Percentiles rank a stretch among this genome's conserved stretches.
Conservation (phyloP, 371 early-diverging fungal genomes). For the Mortierella sp. region DNA sequence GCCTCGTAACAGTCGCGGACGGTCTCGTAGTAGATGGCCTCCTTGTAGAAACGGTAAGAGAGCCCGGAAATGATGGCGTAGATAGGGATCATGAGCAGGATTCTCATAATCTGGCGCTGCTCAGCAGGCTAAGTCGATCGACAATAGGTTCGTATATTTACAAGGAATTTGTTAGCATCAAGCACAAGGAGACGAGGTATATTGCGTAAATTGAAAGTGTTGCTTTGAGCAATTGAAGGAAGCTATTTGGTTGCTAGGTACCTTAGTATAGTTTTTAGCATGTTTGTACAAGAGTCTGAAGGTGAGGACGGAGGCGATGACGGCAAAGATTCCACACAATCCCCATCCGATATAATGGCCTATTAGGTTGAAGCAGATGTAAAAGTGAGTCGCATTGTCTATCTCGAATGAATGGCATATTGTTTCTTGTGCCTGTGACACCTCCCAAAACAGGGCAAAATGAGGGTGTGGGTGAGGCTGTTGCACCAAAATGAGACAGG, state of each 20-base stretch:
- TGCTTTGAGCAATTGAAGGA: not conserved
- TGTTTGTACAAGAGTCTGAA: conserved; percentile 62
- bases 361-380: not conserved
- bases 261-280: conserved; percentile 64
- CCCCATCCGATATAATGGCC: conserved; percentile 68
- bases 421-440: not conserved
- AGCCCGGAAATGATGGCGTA: conserved; percentile 76
- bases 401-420: not conserved
- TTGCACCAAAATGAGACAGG: not conserved
- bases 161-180: not conserved
- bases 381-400: not conserved
- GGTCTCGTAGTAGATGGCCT: conserved; percentile 73
- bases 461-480: not conserved
- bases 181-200: not conserved
- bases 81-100: conserved; percentile 79
- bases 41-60: conserved; percentile 72
- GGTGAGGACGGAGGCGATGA: conserved; percentile 61
- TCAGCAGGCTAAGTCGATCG: conserved; percentile 52
- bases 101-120: conserved; percentile 76
- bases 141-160: not conserved
- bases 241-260: not conserved
- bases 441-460: not conserved
- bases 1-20: conserved; percentile 81
- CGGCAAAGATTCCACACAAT: conserved; percentile 61
- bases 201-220: not conserved